Percentiles rank a stretch among this genome's conserved stretches.
phyloP scores from a whole-genome alignment of 345 rosid species.

The Toxicodendron radicans region DNA sequence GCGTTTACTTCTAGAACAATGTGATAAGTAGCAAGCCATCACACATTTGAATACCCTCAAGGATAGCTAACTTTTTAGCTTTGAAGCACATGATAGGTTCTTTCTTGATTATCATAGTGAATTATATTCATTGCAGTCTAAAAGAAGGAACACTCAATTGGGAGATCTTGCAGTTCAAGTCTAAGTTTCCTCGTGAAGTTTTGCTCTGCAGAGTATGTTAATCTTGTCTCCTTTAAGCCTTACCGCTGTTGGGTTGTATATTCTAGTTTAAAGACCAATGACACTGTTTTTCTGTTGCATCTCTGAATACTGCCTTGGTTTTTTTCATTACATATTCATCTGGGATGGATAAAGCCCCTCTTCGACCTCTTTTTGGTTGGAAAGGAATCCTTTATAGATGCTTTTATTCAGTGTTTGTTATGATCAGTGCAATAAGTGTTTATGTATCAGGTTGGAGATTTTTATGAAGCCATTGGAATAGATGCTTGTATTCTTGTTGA shows the following conservation, averaged over 20 bases:
- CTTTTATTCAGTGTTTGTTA: background rate
- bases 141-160: conserved; percentile 87
- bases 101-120: background rate
- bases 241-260: background rate
- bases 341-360: background rate
- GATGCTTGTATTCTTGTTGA: conserved; percentile 98
- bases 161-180: conserved; percentile 94
- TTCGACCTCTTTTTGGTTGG: background rate
- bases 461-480: conserved; percentile 92
- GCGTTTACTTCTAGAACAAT: no score
- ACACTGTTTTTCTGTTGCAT: background rate
- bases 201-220: conserved; percentile 88
- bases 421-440: conserved; percentile 18
- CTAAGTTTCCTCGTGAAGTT: conserved; percentile 91
- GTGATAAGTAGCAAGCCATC: no score
- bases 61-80: background rate
- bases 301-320: background rate
- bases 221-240: background rate
- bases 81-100: background rate
- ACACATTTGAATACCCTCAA: no score
- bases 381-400: background rate
- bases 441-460: conserved; percentile 78
- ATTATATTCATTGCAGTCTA: conserved; percentile 52
- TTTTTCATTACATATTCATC: background rate
- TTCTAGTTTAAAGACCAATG: background rate